Percentiles rank a stretch among this genome's conserved stretches.
phyloP scores from a whole-genome alignment of 805 yeast genomes.

The Priceomyces haplophilus region DNA sequence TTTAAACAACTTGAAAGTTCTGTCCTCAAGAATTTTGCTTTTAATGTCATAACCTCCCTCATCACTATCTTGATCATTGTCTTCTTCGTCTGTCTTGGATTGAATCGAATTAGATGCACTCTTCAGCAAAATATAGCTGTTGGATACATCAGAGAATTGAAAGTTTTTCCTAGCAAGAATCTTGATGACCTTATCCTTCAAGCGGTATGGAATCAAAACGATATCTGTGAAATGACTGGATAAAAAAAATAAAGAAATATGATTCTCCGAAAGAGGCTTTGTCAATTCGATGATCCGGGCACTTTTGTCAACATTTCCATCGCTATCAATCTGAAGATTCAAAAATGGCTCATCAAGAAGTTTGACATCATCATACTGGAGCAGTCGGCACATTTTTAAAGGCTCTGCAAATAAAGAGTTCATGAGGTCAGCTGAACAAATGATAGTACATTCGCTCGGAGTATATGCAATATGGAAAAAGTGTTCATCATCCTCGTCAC shows the following conservation, averaged over 20 bases:
- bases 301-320: slow-evolving; percentile 51
- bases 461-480: slow-evolving; percentile 64
- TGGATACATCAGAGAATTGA: slow-evolving; percentile 42
- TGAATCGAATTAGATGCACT: too few species aligned
- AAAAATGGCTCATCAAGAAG: slow-evolving; percentile 45
- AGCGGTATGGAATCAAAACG: slow-evolving; percentile 52
- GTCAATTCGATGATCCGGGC: slow-evolving; percentile 55
- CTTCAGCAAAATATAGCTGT: slow-evolving; percentile 33
- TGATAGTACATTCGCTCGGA: slow-evolving; percentile 60
- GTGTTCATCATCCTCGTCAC: slow-evolving; percentile 35
- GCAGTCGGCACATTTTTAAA: slow-evolving; percentile 27
- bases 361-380: slow-evolving; percentile 34
- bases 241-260: slow-evolving; percentile 58
- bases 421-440: slow-evolving; percentile 45
- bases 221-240: slow-evolving; percentile 64
- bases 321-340: slow-evolving; percentile 58
- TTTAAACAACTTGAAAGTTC: slow-evolving; percentile 36
- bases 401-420: slow-evolving; percentile 37
- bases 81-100: not conserved
- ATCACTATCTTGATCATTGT: not conserved
- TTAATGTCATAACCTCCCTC: not conserved
- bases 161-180: slow-evolving; percentile 45
- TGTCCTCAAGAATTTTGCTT: slow-evolving; percentile 20
- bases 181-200: slow-evolving; percentile 42
- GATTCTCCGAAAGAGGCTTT: slow-evolving; percentile 54